Evolutionary conservation across 257 asterid genomes (phyloP).

Genomic region (Przewalskia tangutica): DNA sequence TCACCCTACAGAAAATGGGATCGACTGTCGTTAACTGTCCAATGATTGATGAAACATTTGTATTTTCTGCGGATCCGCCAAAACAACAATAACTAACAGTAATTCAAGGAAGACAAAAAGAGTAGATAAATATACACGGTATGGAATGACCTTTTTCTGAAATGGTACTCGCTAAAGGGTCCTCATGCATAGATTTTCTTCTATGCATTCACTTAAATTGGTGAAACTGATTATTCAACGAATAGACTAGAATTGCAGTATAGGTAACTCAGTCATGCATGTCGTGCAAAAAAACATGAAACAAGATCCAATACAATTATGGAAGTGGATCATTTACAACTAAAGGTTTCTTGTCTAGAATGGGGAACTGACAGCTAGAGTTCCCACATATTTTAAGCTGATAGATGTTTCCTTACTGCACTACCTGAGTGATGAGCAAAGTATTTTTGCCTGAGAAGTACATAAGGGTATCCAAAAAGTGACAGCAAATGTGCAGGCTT

Average conservation of each 20-base stretch:
- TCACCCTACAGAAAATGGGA: not conserved
- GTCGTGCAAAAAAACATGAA: not conserved
- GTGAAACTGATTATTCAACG: not conserved
- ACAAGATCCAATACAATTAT: not conserved
- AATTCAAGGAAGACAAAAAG: not conserved
- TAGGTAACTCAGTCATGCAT: not conserved
- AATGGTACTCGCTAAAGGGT: not conserved
- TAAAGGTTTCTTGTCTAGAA: not conserved
- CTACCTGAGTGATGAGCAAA: conserved; percentile 70
- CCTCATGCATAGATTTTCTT: not conserved
- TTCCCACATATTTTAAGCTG: conserved; percentile 12
- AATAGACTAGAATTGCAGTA: not conserved
- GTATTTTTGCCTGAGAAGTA: conserved; percentile 57
- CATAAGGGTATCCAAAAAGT: conserved; percentile 71
- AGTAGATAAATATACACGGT: not conserved
- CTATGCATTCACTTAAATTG: not conserved
- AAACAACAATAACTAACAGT: not conserved
- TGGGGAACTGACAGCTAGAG: not conserved
- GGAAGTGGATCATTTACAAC: not conserved
- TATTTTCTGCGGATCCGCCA: not conserved
- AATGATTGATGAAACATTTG: not conserved
- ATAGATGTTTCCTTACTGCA: conserved; percentile 56
- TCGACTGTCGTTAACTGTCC: not conserved
- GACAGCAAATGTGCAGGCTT: conserved; percentile 73
- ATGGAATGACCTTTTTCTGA: not conserved